phyloP scores from a whole-genome alignment of 1,284 basidiomycete genomes.

The Mycena sp. region DNA sequence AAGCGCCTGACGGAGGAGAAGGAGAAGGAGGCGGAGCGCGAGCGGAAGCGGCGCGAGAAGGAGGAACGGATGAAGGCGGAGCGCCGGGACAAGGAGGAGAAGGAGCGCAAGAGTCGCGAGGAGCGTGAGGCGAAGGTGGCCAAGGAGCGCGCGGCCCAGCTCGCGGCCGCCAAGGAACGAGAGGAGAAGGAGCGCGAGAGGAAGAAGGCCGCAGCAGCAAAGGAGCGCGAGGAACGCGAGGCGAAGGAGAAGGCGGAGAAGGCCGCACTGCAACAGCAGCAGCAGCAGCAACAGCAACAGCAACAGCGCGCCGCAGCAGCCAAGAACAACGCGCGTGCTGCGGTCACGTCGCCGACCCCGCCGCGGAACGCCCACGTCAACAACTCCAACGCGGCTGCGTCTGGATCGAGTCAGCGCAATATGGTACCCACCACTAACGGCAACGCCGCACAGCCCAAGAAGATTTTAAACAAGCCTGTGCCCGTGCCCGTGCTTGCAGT shows the following conservation, averaged over 20 bases:
- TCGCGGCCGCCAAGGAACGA: conserved; percentile 30
- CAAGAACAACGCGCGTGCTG: conserved; percentile 45
- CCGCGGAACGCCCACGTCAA: conserved; percentile 43
- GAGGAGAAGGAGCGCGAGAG: conserved; percentile 41
- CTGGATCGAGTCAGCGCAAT: conserved; percentile 22
- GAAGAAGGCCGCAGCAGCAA: conserved; percentile 40
- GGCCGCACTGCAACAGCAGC: conserved; percentile 43
- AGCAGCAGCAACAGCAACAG: conserved; percentile 43
- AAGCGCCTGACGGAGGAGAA: conserved; percentile 59
- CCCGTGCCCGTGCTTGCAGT: conserved; percentile 38
- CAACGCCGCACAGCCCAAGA: conserved; percentile 61
- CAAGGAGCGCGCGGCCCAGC: conserved; percentile 41
- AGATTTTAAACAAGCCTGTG: conserved; percentile 45
- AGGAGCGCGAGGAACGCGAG: not conserved
- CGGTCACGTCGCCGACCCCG: conserved; percentile 54
- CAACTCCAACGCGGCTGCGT: conserved; percentile 13
- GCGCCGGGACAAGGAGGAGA: conserved; percentile 58
- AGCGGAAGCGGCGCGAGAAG: conserved; percentile 72
- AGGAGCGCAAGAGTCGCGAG: conserved; percentile 71
- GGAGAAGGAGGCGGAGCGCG: conserved; percentile 60
- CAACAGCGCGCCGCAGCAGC: conserved; percentile 39
- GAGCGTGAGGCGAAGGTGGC: conserved; percentile 67
- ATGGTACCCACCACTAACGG: conserved; percentile 33
- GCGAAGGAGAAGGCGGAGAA: conserved; percentile 71
- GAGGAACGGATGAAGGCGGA: conserved; percentile 73